These are phyloP conservation scores for Coprinopsis marcescibilis DNA, from an alignment of 768 basidiomycete species.

Conservation along the genomic window DNA sequence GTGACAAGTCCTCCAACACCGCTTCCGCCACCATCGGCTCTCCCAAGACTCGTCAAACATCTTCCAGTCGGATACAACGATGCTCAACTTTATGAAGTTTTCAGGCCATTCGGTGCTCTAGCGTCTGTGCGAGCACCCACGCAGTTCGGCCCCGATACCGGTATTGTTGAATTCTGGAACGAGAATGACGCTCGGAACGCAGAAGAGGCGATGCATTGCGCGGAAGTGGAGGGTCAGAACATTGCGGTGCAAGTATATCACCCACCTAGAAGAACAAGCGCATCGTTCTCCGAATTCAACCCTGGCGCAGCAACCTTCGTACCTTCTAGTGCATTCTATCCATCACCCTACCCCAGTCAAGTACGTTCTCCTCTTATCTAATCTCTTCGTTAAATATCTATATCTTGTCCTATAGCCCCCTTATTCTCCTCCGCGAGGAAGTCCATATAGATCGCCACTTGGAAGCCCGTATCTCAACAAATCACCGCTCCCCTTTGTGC, in stretches of 20 bases:
- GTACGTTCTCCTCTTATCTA: slow-evolving; percentile 23
- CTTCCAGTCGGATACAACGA: slow-evolving; percentile 67
- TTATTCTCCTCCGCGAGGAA: slow-evolving; percentile 33
- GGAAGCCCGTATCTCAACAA: slow-evolving; percentile 43
- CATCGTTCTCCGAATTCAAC: slow-evolving; percentile 58
- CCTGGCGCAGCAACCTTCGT: slow-evolving; percentile 72
- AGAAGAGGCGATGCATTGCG: slow-evolving; percentile 78
- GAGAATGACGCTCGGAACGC: slow-evolving; percentile 79
- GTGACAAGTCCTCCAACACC: slow-evolving; percentile 71
- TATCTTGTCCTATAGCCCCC: slow-evolving; percentile 56
- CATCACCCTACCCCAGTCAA: slow-evolving; percentile 52
- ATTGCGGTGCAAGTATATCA: slow-evolving; percentile 74
- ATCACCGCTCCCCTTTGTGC: slow-evolving; percentile 54
- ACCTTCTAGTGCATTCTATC: slow-evolving; percentile 57
- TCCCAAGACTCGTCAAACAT: slow-evolving; percentile 80
- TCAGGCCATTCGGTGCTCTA: slow-evolving; percentile 78
- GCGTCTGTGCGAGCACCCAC: slow-evolving; percentile 72
- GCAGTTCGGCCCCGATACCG: slow-evolving; percentile 72
- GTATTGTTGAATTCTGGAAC: slow-evolving; percentile 80
- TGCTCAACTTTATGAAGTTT: slow-evolving; percentile 75
- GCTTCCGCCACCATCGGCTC: slow-evolving; percentile 69
- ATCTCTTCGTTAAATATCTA: slow-evolving; percentile 2
- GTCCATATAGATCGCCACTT: slow-evolving; percentile 34
- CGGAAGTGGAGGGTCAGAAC: slow-evolving; percentile 78
- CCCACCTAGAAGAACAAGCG: slow-evolving; percentile 57